Percentiles rank a stretch among this genome's conserved stretches.
These are phyloP conservation scores for Citrullus colocynthis DNA, from an alignment of 306 rosid species.

Conservation along the genomic window DNA sequence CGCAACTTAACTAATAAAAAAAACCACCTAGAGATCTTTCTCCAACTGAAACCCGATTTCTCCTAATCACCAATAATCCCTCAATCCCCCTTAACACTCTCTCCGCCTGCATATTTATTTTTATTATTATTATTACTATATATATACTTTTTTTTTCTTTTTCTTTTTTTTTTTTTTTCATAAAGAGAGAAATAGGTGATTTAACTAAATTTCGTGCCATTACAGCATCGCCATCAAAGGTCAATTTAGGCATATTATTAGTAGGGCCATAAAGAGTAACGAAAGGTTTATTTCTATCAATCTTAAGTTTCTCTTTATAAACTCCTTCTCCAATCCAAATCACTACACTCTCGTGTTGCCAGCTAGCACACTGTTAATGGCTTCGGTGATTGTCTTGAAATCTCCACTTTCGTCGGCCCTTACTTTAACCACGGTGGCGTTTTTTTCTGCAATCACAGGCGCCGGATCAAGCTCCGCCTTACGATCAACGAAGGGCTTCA, in stretches of 20 bases:
- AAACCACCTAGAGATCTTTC: no score
- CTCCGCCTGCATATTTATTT: no score
- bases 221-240: constrained; percentile 27
- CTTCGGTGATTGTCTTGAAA: constrained; percentile 30
- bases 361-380: constrained; percentile 31
- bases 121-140: no score
- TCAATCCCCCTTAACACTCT: no score
- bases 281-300: constrained; percentile 30
- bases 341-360: constrained; percentile 36
- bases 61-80: no score
- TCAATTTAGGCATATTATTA: constrained; percentile 20
- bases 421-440: constrained; percentile 22
- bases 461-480: constrained; percentile 21
- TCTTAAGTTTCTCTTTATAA: constrained; percentile 37
- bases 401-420: constrained; percentile 32
- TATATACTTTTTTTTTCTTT: no score
- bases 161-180: no score
- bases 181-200: no score
- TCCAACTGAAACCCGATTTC: no score
- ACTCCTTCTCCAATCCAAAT: constrained; percentile 39
- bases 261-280: constrained; percentile 29
- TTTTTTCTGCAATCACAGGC: constrained; percentile 29
- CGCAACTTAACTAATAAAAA: no score
- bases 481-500: not conserved
- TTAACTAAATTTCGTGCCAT: no score